Evolutionary conservation across 2,329 filamentous ascomycete genomes (phyloP).

Genomic region (Gnomoniopsis sp.): DNA sequence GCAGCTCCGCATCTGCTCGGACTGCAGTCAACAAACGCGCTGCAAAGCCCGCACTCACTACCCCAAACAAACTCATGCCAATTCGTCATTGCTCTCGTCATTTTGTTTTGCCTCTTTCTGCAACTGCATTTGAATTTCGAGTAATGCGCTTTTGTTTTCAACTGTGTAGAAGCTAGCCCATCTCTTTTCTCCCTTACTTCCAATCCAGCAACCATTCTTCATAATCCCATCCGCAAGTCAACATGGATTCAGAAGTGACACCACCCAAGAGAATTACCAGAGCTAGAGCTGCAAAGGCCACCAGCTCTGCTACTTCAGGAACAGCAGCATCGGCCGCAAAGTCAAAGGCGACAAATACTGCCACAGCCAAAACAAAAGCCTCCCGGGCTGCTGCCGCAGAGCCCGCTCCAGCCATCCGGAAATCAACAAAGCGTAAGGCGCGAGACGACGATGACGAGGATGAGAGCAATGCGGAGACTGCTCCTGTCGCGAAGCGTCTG

Average conservation of each 20-base stretch:
- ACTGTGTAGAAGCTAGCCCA: not conserved
- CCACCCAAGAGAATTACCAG: slow-evolving; percentile 27
- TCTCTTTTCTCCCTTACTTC: not conserved
- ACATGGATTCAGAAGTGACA: slow-evolving; percentile 24
- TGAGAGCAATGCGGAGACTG: slow-evolving; percentile 39
- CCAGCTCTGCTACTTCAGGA: slow-evolving; percentile 20
- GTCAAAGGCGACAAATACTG: slow-evolving; percentile 37
- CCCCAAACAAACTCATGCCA: not conserved
- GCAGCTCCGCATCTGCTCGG: not conserved
- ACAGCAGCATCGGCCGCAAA: slow-evolving; percentile 21
- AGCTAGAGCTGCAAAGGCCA: slow-evolving; percentile 39
- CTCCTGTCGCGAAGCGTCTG: slow-evolving; percentile 27
- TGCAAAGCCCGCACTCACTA: not conserved
- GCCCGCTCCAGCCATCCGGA: slow-evolving; percentile 25
- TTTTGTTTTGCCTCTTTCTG: not conserved
- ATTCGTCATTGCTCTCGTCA: not conserved
- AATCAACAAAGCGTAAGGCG: slow-evolving; percentile 49
- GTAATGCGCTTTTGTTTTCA: slow-evolving; percentile 7
- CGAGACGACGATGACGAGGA: slow-evolving; percentile 51
- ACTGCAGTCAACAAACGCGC: slow-evolving; percentile 10
- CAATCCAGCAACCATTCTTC: not conserved
- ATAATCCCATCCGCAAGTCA: not conserved
- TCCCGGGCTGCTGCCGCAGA: slow-evolving; percentile 20
- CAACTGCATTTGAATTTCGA: not conserved
- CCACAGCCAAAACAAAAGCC: slow-evolving; percentile 43